These are phyloP conservation scores for Poa annua DNA, from an alignment of 176 grass and related monocot genomes.

Conservation along the genomic window DNA sequence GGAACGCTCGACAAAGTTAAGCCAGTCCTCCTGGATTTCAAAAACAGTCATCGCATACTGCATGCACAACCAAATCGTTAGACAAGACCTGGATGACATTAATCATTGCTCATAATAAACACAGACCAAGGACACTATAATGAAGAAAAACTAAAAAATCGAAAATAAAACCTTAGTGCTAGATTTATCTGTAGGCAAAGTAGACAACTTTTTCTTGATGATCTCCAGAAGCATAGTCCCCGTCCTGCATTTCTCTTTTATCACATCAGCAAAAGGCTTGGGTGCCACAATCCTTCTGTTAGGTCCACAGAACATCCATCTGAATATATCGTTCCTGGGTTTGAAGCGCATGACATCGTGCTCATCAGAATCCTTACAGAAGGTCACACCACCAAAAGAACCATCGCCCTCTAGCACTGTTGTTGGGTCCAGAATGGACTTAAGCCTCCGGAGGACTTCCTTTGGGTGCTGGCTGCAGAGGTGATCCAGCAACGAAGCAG, in stretches of 20 bases:
- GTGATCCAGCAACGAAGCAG: constrained; percentile 29
- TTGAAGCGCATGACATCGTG: constrained; percentile 17
- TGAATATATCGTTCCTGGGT: constrained; percentile 11
- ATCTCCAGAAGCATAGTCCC: constrained; percentile 22
- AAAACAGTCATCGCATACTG: constrained; percentile 35
- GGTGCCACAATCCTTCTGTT: constrained; percentile 29
- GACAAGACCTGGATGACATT: background rate
- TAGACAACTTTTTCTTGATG: constrained; percentile 39
- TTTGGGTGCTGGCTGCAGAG: constrained; percentile 43
- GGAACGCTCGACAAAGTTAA: constrained; percentile 25
- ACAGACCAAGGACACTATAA: background rate
- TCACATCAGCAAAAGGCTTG: constrained; percentile 1
- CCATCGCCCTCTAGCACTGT: background rate
- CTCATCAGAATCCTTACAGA: constrained; percentile 37
- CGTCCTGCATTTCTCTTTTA: background rate
- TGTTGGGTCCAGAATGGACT: constrained; percentile 35
- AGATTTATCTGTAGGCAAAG: constrained; percentile 36
- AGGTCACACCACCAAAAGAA: background rate
- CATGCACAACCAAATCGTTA: constrained; percentile 19
- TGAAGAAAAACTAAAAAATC: background rate
- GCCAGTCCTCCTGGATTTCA: constrained; percentile 36
- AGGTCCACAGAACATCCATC: constrained; percentile 45
- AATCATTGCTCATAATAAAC: background rate
- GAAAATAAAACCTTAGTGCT: constrained; percentile 16
- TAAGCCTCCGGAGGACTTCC: constrained; percentile 32